These are phyloP conservation scores for Encephalitozoon cuniculi DNA, from an alignment of 371 early-diverging fungal genomes.

Conservation along the genomic window DNA sequence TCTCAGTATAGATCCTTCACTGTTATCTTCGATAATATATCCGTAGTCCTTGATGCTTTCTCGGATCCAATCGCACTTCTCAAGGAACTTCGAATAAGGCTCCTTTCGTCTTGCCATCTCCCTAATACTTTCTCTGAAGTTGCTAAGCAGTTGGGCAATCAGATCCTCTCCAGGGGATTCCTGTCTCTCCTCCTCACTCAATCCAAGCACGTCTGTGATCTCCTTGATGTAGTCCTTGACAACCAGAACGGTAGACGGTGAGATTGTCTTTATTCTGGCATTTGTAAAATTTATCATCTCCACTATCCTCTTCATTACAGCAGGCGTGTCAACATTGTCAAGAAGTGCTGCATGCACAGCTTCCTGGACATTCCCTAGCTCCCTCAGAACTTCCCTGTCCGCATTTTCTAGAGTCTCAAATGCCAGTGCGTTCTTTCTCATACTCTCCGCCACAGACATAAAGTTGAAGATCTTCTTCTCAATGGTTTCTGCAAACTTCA, in stretches of 20 bases:
- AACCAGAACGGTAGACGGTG: neutral
- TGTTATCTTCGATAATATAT: constrained; percentile 58
- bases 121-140: constrained; percentile 55
- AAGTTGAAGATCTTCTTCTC: constrained; percentile 67
- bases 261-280: constrained; percentile 20
- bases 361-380: constrained; percentile 6
- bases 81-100: constrained; percentile 33
- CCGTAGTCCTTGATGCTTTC: constrained; percentile 42
- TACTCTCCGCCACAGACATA: constrained; percentile 66
- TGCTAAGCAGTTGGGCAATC: constrained; percentile 38
- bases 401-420: neutral
- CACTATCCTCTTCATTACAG: constrained; percentile 70
- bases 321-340: constrained; percentile 83
- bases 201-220: constrained; percentile 47
- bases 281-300: constrained; percentile 72
- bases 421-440: constrained; percentile 62
- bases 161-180: neutral
- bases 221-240: constrained; percentile 34
- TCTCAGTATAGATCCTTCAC: constrained; percentile 39
- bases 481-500: constrained; percentile 72
- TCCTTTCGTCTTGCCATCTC: constrained; percentile 29
- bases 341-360: constrained; percentile 73
- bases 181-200: neutral
- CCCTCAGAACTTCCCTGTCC: constrained; percentile 8
- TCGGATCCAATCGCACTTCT: constrained; percentile 55